Evolutionary conservation across 768 basidiomycete genomes (phyloP).

Genomic region (Mycena indigotica): DNA sequence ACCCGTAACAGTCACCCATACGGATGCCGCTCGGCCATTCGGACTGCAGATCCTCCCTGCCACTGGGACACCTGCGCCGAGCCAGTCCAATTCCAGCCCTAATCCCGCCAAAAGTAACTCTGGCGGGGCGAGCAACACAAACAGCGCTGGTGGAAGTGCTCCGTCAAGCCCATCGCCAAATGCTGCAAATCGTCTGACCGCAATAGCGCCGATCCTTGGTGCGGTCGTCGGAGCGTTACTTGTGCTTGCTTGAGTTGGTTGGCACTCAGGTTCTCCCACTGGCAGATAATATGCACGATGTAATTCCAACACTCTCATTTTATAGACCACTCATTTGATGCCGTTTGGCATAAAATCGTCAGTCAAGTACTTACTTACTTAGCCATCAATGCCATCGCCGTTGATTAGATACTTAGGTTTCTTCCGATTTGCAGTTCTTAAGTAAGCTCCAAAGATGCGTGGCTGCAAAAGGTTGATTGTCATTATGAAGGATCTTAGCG

Average conservation of each 20-base stretch:
- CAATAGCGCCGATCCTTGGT: background rate
- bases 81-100: background rate
- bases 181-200: background rate
- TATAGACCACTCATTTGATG: background rate
- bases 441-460: no score
- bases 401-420: no score
- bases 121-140: background rate
- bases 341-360: background rate
- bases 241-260: background rate
- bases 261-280: no score
- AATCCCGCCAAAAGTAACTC: background rate
- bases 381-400: no score
- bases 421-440: no score
- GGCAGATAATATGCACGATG: background rate
- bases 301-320: background rate
- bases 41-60: conserved; percentile 28
- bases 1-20: conserved; percentile 8
- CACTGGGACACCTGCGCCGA: background rate
- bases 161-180: background rate
- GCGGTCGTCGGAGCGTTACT: background rate
- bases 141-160: background rate
- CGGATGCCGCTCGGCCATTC: conserved; percentile 30
- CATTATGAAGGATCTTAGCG: no score
- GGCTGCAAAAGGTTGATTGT: no score
- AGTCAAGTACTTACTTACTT: no score